A percentile compares a stretch with the other conserved stretches of the same genome.
Conservation (phyloP, 2,329 filamentous ascomycete species). For the Rhinocladiella mackenziei region DNA sequence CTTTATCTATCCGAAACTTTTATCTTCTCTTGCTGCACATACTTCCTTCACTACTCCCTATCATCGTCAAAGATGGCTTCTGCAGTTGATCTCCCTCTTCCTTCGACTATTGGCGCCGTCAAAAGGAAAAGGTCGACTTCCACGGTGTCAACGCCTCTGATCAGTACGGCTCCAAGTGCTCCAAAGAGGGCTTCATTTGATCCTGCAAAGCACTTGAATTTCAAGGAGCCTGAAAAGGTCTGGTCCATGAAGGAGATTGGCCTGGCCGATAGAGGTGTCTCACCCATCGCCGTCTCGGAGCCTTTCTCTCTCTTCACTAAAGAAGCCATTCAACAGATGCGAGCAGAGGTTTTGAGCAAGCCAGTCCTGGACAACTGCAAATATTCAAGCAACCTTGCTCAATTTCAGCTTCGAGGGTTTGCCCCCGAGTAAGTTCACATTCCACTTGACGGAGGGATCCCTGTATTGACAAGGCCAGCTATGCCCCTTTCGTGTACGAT, state of each 20-base stretch:
- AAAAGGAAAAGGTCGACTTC: constrained; percentile 18
- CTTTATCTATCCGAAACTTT: no score
- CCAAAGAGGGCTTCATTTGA: constrained; percentile 42
- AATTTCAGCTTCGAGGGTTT: constrained; percentile 51
- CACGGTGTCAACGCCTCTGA: background rate
- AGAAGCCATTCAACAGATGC: constrained; percentile 58
- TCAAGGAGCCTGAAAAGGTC: constrained; percentile 47
- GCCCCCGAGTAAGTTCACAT: constrained; percentile 49
- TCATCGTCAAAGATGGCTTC: constrained; percentile 18
- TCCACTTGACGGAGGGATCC: constrained; percentile 16
- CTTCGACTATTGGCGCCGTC: constrained; percentile 5
- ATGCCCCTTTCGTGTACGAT: constrained; percentile 59
- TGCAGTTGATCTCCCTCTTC: constrained; percentile 15
- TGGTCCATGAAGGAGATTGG: constrained; percentile 62
- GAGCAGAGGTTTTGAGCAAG: constrained; percentile 55
- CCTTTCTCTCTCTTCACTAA: constrained; percentile 60
- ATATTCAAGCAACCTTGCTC: constrained; percentile 53
- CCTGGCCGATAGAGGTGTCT: constrained; percentile 53
- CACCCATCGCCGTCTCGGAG: constrained; percentile 57
- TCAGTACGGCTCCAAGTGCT: constrained; percentile 27
- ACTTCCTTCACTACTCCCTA: no score
- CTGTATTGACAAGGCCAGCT: constrained; percentile 37
- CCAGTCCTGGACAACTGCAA: constrained; percentile 54
- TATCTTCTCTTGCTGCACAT: no score
- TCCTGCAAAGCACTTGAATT: constrained; percentile 52